These are phyloP conservation scores for Verticillium isaacii DNA, from an alignment of 2,329 filamentous ascomycete species.

Conservation along the genomic window DNA sequence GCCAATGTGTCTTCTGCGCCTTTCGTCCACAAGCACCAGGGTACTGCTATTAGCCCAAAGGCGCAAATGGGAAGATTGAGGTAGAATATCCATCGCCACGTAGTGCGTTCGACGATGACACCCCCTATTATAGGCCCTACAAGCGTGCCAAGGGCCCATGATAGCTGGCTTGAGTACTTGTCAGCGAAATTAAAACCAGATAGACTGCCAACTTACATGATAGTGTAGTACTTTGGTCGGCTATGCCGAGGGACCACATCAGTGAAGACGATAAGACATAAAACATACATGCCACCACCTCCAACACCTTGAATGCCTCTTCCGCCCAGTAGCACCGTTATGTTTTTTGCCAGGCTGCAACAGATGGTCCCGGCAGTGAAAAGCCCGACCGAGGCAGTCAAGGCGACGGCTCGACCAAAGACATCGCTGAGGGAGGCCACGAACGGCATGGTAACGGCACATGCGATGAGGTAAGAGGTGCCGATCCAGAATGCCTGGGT, in stretches of 20 bases:
- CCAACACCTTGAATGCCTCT: slow-evolving; percentile 34
- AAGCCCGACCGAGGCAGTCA: slow-evolving; percentile 27
- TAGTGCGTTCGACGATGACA: slow-evolving; percentile 25
- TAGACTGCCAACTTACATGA: slow-evolving; percentile 21
- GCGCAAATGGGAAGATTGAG: slow-evolving; percentile 39
- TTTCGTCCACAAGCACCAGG: slow-evolving; percentile 35
- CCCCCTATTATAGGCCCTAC: slow-evolving; percentile 35
- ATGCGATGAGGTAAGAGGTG: slow-evolving; percentile 20
- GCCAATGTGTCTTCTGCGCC: slow-evolving; percentile 22
- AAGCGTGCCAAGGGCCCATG: slow-evolving; percentile 34
- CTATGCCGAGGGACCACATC: slow-evolving; percentile 36
- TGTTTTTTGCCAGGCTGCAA: slow-evolving; percentile 27
- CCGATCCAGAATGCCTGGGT: slow-evolving; percentile 23
- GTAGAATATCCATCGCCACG: slow-evolving; percentile 46
- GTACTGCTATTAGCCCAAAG: slow-evolving; percentile 30
- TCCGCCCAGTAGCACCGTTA: slow-evolving; percentile 28
- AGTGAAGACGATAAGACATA: slow-evolving; percentile 33
- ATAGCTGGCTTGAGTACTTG: slow-evolving; percentile 17
- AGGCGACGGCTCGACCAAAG: slow-evolving; percentile 26
- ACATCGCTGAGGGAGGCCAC: slow-evolving; percentile 27
- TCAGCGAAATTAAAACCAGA: too few species aligned
- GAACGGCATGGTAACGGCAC: slow-evolving; percentile 21
- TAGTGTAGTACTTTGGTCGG: slow-evolving; percentile 34
- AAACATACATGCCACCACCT: slow-evolving; percentile 34
- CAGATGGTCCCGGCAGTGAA: slow-evolving; percentile 38